Conservation (phyloP, 1,284 basidiomycete species). For the Phylloporus gajari region DNA sequence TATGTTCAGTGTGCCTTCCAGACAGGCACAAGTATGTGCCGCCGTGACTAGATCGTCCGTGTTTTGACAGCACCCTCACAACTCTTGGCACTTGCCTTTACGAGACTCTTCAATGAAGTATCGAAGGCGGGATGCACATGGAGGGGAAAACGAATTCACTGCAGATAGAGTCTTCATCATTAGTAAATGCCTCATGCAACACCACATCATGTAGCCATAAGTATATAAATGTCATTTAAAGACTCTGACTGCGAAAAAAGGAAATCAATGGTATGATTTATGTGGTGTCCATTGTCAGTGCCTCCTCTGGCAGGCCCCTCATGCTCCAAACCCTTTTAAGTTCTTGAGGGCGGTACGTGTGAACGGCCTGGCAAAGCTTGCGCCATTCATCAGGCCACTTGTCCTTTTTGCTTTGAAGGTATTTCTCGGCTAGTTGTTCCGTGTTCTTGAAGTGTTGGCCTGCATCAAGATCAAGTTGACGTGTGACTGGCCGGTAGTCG, state of each 20-base stretch:
- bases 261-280: too few species aligned
- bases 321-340: neutral
- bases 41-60: constrained; percentile 20
- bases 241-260: too few species aligned
- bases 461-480: neutral
- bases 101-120: too few species aligned
- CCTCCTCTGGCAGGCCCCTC: neutral
- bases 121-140: too few species aligned
- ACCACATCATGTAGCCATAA: too few species aligned
- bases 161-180: too few species aligned
- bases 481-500: neutral
- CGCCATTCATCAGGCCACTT: neutral
- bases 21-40: constrained; percentile 69
- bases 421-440: neutral
- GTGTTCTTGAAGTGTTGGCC: neutral
- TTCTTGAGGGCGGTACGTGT: neutral
- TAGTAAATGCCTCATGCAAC: too few species aligned
- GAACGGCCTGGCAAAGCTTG: neutral
- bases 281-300: too few species aligned
- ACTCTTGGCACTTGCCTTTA: constrained; percentile 44
- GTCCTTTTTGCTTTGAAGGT: neutral
- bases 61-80: constrained; percentile 48
- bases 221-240: too few species aligned
- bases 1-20: constrained; percentile 92
- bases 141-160: too few species aligned